Evolutionary conservation across 768 basidiomycete species (phyloP).

Genomic region (Paxillus ammoniavirescens): DNA sequence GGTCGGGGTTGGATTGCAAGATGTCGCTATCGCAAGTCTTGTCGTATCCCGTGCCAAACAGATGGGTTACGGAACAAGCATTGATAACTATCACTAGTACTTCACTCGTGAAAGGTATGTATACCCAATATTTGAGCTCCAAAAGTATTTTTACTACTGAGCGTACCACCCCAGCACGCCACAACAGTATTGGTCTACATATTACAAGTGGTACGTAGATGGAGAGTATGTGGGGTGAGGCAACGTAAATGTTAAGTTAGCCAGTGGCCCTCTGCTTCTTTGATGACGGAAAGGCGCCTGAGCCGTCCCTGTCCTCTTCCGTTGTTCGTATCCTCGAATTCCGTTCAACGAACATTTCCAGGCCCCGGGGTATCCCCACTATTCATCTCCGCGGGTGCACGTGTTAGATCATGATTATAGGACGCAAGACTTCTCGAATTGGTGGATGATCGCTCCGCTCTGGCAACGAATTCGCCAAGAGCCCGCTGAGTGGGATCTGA

Average conservation of each 20-base stretch:
- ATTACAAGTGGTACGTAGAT: not conserved
- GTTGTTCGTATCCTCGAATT: not conserved
- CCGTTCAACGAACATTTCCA: not conserved
- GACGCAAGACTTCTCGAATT: too few relatives aligned
- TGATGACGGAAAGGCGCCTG: not conserved
- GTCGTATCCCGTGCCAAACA: slow-evolving; percentile 62
- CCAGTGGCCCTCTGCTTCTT: not conserved
- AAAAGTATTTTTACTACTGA: not conserved
- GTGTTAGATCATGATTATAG: not conserved
- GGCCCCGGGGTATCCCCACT: not conserved
- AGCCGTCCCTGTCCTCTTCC: not conserved
- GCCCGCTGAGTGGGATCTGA: not conserved
- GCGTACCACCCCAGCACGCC: not conserved
- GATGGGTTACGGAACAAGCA: slow-evolving; percentile 47
- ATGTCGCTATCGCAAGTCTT: slow-evolving; percentile 75
- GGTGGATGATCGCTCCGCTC: not conserved
- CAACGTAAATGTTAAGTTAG: not conserved
- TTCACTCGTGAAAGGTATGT: not conserved
- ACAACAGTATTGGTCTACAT: slow-evolving; percentile 6
- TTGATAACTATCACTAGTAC: slow-evolving; percentile 44
- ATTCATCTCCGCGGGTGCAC: not conserved
- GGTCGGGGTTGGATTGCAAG: slow-evolving; percentile 85
- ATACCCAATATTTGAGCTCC: not conserved
- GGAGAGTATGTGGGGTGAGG: not conserved
- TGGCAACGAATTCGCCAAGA: not conserved